A percentile compares a stretch with the other conserved stretches of the same genome.
Evolutionary conservation across 2,329 filamentous ascomycete species (phyloP).

Genomic region (Pseudocercospora crystallina): DNA sequence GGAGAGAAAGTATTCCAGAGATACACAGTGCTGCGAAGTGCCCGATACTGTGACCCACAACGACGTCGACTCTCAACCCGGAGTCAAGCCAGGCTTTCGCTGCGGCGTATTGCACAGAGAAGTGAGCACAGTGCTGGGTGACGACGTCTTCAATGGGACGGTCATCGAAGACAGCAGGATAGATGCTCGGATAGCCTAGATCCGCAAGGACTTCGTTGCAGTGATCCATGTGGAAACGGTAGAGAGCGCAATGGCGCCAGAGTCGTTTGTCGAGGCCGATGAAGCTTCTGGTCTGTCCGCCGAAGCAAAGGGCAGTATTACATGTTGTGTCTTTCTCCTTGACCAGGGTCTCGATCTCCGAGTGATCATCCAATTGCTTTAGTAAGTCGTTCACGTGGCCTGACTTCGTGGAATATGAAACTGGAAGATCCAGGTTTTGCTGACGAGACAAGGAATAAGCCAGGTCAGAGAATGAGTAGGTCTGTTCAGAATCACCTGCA

Average conservation of each 20-base stretch:
- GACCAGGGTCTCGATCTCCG: background rate
- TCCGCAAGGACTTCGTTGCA: conserved; percentile 6
- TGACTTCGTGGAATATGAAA: background rate
- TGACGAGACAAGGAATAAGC: conserved; percentile 3
- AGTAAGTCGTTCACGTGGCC: background rate
- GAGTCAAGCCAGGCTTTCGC: conserved; percentile 16
- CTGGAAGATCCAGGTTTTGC: background rate
- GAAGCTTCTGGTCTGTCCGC: conserved; percentile 9
- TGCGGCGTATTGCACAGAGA: conserved; percentile 16
- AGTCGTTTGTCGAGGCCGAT: conserved; percentile 11
- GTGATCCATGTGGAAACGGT: conserved; percentile 13
- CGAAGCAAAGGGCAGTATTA: conserved; percentile 23
- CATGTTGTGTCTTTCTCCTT: too few relatives aligned
- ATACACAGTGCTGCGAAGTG: conserved; percentile 13
- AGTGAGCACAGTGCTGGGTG: conserved; percentile 9
- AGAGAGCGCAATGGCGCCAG: background rate
- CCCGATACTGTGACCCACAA: conserved; percentile 19
- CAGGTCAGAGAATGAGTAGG: background rate
- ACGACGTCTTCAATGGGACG: conserved; percentile 12
- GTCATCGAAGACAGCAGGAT: conserved; percentile 13
- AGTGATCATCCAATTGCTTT: background rate
- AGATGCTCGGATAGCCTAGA: conserved; percentile 13
- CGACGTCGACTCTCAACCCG: conserved; percentile 8
- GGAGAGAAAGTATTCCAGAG: conserved; percentile 8
- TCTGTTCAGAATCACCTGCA: background rate